Evolutionary conservation across 495 filamentous ascomycete genomes (phyloP), one percentile per base, ranked within the genome.

Genomic region (Rusavskia elegans): DNA sequence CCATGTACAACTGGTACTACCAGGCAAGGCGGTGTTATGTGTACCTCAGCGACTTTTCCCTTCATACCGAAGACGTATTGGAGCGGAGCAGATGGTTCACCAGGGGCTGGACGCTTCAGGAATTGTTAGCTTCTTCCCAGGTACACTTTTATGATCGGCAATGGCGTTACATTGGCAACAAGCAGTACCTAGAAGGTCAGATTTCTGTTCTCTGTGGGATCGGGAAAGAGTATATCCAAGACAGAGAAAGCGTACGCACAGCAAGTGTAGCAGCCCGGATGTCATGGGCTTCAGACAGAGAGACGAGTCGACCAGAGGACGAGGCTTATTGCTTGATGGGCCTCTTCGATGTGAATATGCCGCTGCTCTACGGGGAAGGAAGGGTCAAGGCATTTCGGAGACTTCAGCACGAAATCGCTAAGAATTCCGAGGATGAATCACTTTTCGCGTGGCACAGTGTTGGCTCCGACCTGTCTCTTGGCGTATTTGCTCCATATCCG

Each of bases 31-130:
- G 68, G 7, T 71, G 69, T 50, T 69, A 66, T 54, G 70, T 60
- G 9, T 69, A 63, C 51, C 59, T 75, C 3, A 50, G 54, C 6
- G 69, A 73, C 50, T 56, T 72, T 2, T 20, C 48, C 16, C 45
- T 17, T 19, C 21, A 41, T 21, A 21, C 32, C 13, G 14, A 23
- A 17, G 19, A 36, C 1, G 9, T 23, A 9, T 54, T 55, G 13
- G 21, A 29, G 20, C 5, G 39, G 14, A 67, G 65, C 46, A 50
- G 62, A 4, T 74, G 70, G 71, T 70, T 71, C 37, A 68, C 1
- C 2, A 52, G 69, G 2, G 69, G 66, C 0, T 71, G 69, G 68
- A 67, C 66, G 17, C 53, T 69, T 5, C 69, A 73, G 30, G 70
- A 72, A 48, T 54, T 74, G 5, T 58, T 72, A 2, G 71, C 69